Evolutionary conservation across 495 filamentous ascomycete species (phyloP), one percentile per base, ranked within the genome.

Genomic region (Talaromyces borbonicus): DNA sequence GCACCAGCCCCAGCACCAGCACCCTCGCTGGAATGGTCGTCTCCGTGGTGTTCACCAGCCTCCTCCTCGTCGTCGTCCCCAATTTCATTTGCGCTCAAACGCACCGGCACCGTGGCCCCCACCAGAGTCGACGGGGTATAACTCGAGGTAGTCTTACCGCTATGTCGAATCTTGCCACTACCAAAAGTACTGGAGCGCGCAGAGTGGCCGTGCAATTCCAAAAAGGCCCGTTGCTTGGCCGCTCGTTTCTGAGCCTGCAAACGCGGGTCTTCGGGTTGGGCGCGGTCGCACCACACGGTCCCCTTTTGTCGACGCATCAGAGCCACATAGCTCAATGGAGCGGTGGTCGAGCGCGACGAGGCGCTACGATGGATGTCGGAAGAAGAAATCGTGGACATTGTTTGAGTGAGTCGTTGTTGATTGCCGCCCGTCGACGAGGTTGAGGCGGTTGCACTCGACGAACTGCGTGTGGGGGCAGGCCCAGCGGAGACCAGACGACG

Each of bases 241-340:
- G 78, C 79, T 47, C 83, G 74, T 55, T 93, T 85, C 54, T 85
- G 78, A 19, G 86, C 87, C 5, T 83, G 62, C 45, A 94, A 59
- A 18, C 87, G 74, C 8, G 93, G 85, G 64, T 99, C 93, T 63
- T 97, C 88, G 41, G 83, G 78, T 55, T 99, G 92, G 11, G 89
- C 77, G 43, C 90, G 88, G 53, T 97, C 93, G 63, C 90, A 96
- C 92, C 92, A 99, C 6, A 99, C 92, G 0, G 92, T 99, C 23
- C 87, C 92, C 58, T 97, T 99, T 58, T 99, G 92, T 54, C 87
- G 87, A 38, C 92, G 78, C 69, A 99, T 83, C 8, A 96, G 71
- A 11, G 92, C 90, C 18, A 99, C 92, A 62, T 99, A 99, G 51
- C 84, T 79, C 23, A 79, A 71, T 5, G 84, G 74, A 32, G 75